These are phyloP conservation scores for Fereydounia khargensis DNA, from an alignment of 1,284 basidiomycete genomes.

Conservation along the genomic window DNA sequence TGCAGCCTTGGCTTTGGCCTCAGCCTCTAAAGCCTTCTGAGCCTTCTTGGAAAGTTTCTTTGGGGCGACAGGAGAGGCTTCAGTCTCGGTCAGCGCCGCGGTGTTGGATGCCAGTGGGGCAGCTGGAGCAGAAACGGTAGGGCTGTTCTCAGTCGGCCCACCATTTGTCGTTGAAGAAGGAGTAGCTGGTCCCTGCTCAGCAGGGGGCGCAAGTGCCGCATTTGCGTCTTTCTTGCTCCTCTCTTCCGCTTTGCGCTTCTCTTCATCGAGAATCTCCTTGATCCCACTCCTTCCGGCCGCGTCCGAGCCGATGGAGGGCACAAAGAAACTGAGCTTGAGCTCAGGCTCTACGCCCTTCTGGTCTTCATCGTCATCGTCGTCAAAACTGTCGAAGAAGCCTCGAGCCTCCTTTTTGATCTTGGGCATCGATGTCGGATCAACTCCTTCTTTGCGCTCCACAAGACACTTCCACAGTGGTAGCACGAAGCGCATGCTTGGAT, in stretches of 20 bases:
- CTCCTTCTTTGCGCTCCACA: constrained; percentile 40
- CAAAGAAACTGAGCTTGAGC: constrained; percentile 41
- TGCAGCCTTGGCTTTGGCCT: neutral
- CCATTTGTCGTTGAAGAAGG: too few species aligned
- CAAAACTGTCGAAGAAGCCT: constrained; percentile 23
- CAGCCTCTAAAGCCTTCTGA: neutral
- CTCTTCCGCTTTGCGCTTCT: constrained; percentile 26
- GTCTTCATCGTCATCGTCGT: constrained; percentile 34
- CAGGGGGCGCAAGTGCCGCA: neutral
- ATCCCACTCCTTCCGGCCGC: constrained; percentile 40
- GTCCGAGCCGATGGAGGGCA: constrained; percentile 44
- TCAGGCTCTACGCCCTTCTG: constrained; percentile 24
- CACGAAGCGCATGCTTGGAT: constrained; percentile 48
- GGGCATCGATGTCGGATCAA: constrained; percentile 22
- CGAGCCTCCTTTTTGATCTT: constrained; percentile 34
- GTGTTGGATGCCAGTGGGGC: neutral
- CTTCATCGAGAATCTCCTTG: constrained; percentile 25
- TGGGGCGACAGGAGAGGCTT: too few species aligned
- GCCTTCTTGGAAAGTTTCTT: neutral
- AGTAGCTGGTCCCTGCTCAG: neutral
- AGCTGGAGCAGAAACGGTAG: neutral
- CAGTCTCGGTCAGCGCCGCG: too few species aligned
- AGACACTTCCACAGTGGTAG: constrained; percentile 50
- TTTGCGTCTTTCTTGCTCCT: constrained; percentile 15
- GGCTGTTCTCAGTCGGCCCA: too few species aligned